Base-by-base conservation (phyloP, 169 alveolate species). In the Hepatocystis sp. region DNA sequence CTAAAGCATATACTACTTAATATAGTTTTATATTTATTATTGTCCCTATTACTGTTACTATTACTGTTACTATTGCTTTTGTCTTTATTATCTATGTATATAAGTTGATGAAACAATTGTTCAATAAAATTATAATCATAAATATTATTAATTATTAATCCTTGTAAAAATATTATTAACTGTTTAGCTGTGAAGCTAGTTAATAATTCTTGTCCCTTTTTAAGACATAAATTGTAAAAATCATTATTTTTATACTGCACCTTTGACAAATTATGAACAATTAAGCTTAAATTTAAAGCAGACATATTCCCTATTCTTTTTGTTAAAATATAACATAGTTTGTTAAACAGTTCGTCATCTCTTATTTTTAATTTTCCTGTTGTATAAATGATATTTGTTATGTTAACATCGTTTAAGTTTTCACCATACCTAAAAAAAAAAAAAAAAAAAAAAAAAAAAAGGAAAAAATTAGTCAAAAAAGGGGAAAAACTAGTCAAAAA, bases 181-280 rank as follows among this genome's bases (percentile, higher is more conserved):
- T 71, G 86, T 30, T 71, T 71, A 0, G 58, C n/a, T 11, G 86
- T 56, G 25, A 71, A 71, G 46, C 36, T 23, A n/a, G 55, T 7
- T 15, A 71, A 34, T 11, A 71, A 44, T 49, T 71, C 86, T 49
- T 56, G 55, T 34, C 76, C 86, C 15, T 71, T 71, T 1, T 71
- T 19, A 4, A 71, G 10, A 71, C 86, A 71, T 0, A 56, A 0
- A 15, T 8, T 51, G 49, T 40, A 71, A 61, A 71, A 71, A 0
- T 42, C 21, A 0, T 13, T 52, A 56, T 71, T 71, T 21, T 56
- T 15, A 27, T 71, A 71, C 8, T 58, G 36, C 17, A 71, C 10
- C 32, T 71, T 71, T 19, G 86, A 30, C 13, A 71, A 28, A 36
- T 36, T 71, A 58, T 56, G 67, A 23, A 71, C 65, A 19, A 56